Evolutionary conservation across 2,329 filamentous ascomycete genomes (phyloP).

Genomic region (Beauveria sp.): DNA sequence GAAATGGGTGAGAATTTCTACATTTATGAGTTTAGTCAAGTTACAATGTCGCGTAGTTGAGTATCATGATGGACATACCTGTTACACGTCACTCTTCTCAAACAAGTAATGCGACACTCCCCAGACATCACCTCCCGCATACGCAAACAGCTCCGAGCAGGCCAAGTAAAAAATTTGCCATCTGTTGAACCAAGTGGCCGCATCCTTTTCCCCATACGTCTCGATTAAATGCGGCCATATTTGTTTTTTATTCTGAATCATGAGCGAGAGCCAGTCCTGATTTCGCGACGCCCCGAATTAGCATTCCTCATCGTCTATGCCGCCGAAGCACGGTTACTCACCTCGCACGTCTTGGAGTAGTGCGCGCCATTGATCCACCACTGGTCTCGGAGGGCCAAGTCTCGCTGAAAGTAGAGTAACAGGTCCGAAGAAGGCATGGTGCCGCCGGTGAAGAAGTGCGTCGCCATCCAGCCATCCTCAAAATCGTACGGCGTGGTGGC

Average conservation of each 20-base stretch:
- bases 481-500: slow-evolving; percentile 60
- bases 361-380: slow-evolving; percentile 66
- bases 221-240: slow-evolving; percentile 58
- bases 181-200: slow-evolving; percentile 56
- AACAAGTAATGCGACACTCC: slow-evolving; percentile 61
- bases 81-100: slow-evolving; percentile 36
- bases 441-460: slow-evolving; percentile 65
- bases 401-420: slow-evolving; percentile 57
- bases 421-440: slow-evolving; percentile 64
- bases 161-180: slow-evolving; percentile 70
- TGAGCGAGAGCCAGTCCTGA: slow-evolving; percentile 54
- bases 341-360: slow-evolving; percentile 64
- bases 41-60: not conserved
- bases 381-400: slow-evolving; percentile 51
- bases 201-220: slow-evolving; percentile 56
- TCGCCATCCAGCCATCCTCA: slow-evolving; percentile 67
- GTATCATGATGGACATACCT: no score
- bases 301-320: not conserved
- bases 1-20: no score
- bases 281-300: not conserved
- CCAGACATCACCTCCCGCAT: slow-evolving; percentile 58
- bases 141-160: slow-evolving; percentile 62
- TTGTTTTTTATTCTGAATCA: slow-evolving; percentile 48
- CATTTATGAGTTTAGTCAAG: no score
- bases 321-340: slow-evolving; percentile 21